These are phyloP conservation scores for Trichoderma asperellum DNA, from an alignment of 2,329 filamentous ascomycete species.

Conservation along the genomic window DNA sequence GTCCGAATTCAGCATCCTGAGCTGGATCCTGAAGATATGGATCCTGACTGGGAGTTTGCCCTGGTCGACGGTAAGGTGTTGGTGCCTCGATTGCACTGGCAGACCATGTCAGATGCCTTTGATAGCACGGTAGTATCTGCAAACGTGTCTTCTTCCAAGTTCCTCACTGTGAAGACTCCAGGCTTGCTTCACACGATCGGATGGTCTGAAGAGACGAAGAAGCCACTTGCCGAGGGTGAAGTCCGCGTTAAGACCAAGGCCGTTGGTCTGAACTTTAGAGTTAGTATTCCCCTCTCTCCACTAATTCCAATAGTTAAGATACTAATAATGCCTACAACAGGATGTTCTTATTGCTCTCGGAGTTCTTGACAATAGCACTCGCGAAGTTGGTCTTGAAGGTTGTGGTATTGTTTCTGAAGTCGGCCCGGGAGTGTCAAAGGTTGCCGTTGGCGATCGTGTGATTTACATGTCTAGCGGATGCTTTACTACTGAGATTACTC, in stretches of 20 bases:
- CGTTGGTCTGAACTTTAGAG: constrained; percentile 34
- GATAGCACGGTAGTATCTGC: not conserved
- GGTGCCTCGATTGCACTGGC: constrained; percentile 27
- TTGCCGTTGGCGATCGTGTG: constrained; percentile 14
- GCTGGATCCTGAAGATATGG: constrained; percentile 5
- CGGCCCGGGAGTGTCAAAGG: constrained; percentile 32
- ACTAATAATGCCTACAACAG: constrained; percentile 27
- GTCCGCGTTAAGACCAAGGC: constrained; percentile 34
- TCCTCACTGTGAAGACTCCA: not conserved
- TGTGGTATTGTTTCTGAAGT: constrained; percentile 32
- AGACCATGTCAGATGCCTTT: constrained; percentile 23
- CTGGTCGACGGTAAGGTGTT: constrained; percentile 11
- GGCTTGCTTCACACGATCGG: constrained; percentile 23
- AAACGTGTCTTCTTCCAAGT: not conserved
- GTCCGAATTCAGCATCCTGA: not conserved
- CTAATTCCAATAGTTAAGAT: not conserved
- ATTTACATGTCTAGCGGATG: not conserved
- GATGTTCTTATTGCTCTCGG: constrained; percentile 47
- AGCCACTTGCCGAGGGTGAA: not conserved
- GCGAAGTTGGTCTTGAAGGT: constrained; percentile 38
- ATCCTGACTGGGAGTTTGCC: constrained; percentile 27
- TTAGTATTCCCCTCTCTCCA: constrained; percentile 1
- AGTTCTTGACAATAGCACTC: constrained; percentile 33
- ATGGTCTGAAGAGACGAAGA: constrained; percentile 5
- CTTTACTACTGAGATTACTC: not conserved